Evolutionary conservation across 2,329 filamentous ascomycete genomes (phyloP).

Genomic region (Dendryphion nanum): DNA sequence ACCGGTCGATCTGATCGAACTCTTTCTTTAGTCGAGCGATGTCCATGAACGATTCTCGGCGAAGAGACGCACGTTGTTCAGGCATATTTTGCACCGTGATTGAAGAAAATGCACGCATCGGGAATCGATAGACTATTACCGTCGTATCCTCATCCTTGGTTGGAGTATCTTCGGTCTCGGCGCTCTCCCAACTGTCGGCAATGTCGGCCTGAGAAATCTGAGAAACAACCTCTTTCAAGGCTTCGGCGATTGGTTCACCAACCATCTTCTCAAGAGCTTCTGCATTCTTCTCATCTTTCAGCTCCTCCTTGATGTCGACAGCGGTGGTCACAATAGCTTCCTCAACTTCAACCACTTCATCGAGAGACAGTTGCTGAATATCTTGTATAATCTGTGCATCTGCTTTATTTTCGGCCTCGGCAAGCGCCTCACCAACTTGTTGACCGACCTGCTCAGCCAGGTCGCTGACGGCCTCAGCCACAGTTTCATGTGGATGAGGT

Average conservation of each 20-base stretch:
- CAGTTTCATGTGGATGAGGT: constrained; percentile 54
- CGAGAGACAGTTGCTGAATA: constrained; percentile 27
- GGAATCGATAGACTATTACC: constrained; percentile 89
- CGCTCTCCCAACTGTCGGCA: constrained; percentile 90
- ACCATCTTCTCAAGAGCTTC: constrained; percentile 55
- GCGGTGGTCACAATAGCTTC: constrained; percentile 52
- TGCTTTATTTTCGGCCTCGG: constrained; percentile 40
- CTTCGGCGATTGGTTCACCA: constrained; percentile 53
- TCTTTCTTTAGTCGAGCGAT: constrained; percentile 96
- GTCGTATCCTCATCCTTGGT: constrained; percentile 66
- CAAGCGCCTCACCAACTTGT: constrained; percentile 65
- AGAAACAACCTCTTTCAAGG: constrained; percentile 58
- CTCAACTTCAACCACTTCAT: constrained; percentile 56
- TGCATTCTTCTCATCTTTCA: constrained; percentile 55
- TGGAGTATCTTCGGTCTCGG: constrained; percentile 67
- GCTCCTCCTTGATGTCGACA: constrained; percentile 44
- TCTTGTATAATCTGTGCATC: constrained; percentile 49
- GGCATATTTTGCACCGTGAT: constrained; percentile 66
- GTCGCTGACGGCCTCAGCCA: constrained; percentile 67
- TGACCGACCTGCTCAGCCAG: constrained; percentile 61
- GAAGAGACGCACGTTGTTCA: constrained; percentile 62
- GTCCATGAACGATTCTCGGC: constrained; percentile 80
- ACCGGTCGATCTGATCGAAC: constrained; percentile 95
- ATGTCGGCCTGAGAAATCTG: constrained; percentile 57
- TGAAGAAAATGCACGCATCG: constrained; percentile 92